A percentile compares a stretch with the other conserved stretches of the same genome.
Evolutionary conservation across 2,329 filamentous ascomycete species (phyloP).

Genomic region (Chlorencoelia australis): DNA sequence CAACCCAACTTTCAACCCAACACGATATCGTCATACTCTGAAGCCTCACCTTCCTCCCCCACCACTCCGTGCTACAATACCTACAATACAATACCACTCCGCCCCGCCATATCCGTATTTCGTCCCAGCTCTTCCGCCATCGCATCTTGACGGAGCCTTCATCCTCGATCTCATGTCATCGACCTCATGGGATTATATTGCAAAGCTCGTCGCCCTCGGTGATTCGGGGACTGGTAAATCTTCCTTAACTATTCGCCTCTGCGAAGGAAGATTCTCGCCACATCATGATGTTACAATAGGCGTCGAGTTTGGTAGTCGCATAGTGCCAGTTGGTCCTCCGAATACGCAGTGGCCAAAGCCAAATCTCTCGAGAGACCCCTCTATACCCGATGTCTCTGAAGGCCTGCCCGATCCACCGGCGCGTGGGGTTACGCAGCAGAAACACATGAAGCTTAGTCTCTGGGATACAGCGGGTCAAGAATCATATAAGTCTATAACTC

Average conservation of each 20-base stretch:
- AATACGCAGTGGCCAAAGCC: slow-evolving; percentile 39
- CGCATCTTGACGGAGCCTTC: not conserved
- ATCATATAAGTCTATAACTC: slow-evolving; percentile 92
- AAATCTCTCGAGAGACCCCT: slow-evolving; percentile 20
- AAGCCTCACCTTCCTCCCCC: slow-evolving; percentile 1
- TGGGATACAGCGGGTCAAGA: slow-evolving; percentile 98
- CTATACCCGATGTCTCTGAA: slow-evolving; percentile 22
- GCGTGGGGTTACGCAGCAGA: slow-evolving; percentile 36
- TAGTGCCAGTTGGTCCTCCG: slow-evolving; percentile 82
- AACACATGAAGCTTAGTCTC: slow-evolving; percentile 84
- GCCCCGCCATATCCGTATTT: not conserved
- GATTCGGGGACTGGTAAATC: slow-evolving; percentile 96
- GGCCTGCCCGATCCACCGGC: slow-evolving; percentile 46
- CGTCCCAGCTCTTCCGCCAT: not conserved
- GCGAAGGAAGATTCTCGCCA: slow-evolving; percentile 88
- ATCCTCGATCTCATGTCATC: slow-evolving; percentile 36
- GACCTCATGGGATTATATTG: slow-evolving; percentile 93
- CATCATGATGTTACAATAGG: slow-evolving; percentile 97
- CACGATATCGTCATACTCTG: not conserved
- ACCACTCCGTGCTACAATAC: not conserved
- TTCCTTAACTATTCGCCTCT: slow-evolving; percentile 85
- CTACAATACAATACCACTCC: not conserved
- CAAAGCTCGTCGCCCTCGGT: slow-evolving; percentile 95
- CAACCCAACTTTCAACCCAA: too few species aligned
- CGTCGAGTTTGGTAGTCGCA: slow-evolving; percentile 92